Percentiles rank a stretch among this genome's conserved stretches.
Evolutionary conservation across 2,329 filamentous ascomycete genomes (phyloP).

Genomic region (Fusarium keratoplasticum): DNA sequence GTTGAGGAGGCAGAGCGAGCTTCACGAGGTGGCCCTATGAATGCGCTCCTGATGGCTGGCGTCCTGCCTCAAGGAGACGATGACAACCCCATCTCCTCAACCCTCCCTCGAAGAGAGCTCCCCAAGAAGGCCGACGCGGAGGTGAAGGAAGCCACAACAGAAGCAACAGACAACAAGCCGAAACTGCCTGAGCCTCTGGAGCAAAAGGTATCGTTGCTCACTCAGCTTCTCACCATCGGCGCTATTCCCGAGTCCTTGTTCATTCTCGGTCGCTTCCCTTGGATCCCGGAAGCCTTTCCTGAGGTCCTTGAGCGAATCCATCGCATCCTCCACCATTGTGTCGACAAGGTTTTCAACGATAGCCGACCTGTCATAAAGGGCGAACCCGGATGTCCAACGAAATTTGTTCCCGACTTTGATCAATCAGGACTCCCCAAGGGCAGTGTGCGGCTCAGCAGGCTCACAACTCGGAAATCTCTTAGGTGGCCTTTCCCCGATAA

Average conservation of each 20-base stretch:
- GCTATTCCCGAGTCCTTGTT: conserved; percentile 93
- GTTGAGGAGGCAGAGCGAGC: conserved; percentile 81
- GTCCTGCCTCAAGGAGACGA: conserved; percentile 77
- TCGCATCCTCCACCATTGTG: conserved; percentile 84
- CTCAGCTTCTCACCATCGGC: conserved; percentile 88
- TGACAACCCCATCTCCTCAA: conserved; percentile 69
- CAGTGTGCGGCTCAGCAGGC: conserved; percentile 69
- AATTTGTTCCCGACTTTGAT: conserved; percentile 65
- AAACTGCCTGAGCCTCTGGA: conserved; percentile 79
- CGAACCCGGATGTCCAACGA: conserved; percentile 54
- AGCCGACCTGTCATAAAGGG: conserved; percentile 52
- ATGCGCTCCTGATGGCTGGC: conserved; percentile 88
- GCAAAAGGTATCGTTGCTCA: conserved; percentile 88
- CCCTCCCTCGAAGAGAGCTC: conserved; percentile 61
- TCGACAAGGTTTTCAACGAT: conserved; percentile 76
- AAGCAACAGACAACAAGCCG: conserved; percentile 60
- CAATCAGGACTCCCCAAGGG: conserved; percentile 78
- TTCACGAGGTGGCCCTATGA: conserved; percentile 77
- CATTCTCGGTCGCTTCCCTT: conserved; percentile 91
- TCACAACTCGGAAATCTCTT: conserved; percentile 73
- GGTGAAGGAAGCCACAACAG: conserved; percentile 59
- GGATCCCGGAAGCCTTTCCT: conserved; percentile 87
- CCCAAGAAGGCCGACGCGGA: conserved; percentile 64
- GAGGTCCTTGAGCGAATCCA: conserved; percentile 85
- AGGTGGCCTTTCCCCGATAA: conserved; percentile 89